A percentile compares a stretch with the other conserved stretches of the same genome.
Conservation (phyloP, 495 filamentous ascomycete species). For the Rostrohypoxylon terebratum region DNA sequence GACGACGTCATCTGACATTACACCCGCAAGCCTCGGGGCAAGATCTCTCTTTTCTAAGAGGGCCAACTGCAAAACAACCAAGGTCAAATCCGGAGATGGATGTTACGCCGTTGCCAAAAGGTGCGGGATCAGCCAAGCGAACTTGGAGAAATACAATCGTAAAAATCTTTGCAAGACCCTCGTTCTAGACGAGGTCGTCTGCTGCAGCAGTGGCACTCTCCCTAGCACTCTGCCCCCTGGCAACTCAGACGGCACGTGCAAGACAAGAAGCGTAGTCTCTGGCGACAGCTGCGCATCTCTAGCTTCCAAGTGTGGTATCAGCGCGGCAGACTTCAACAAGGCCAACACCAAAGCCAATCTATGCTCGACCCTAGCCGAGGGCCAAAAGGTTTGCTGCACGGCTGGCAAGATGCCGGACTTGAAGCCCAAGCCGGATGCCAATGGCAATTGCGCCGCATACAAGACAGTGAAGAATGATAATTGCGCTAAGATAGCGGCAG, state of each 20-base stretch:
- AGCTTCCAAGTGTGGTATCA: constrained; percentile 57
- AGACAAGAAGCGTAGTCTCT: constrained; percentile 24
- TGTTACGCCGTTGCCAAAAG: not conserved
- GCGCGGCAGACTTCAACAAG: constrained; percentile 52
- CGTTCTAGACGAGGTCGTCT: constrained; percentile 4
- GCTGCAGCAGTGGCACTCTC: constrained; percentile 9
- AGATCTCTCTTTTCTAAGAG: not conserved
- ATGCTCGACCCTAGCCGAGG: constrained; percentile 51
- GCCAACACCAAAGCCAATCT: constrained; percentile 53
- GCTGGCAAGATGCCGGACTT: constrained; percentile 53
- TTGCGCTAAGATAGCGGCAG: constrained; percentile 49
- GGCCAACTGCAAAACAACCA: constrained; percentile 5
- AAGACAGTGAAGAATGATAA: constrained; percentile 49
- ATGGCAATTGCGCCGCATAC: constrained; percentile 59
- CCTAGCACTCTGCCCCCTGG: constrained; percentile 8
- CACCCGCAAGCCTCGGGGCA: constrained; percentile 1
- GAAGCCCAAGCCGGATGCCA: constrained; percentile 53
- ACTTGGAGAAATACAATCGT: constrained; percentile 7
- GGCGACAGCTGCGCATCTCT: constrained; percentile 58
- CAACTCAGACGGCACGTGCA: constrained; percentile 47
- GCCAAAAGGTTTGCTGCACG: constrained; percentile 63
- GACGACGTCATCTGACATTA: constrained; percentile 5
- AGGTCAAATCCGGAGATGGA: constrained; percentile 2
- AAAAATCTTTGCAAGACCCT: constrained; percentile 2
- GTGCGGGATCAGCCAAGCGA: constrained; percentile 1